Evolutionary conservation across 108 stramenopile species (phyloP).

Genomic region (Cylindrotheca fusiformis): DNA sequence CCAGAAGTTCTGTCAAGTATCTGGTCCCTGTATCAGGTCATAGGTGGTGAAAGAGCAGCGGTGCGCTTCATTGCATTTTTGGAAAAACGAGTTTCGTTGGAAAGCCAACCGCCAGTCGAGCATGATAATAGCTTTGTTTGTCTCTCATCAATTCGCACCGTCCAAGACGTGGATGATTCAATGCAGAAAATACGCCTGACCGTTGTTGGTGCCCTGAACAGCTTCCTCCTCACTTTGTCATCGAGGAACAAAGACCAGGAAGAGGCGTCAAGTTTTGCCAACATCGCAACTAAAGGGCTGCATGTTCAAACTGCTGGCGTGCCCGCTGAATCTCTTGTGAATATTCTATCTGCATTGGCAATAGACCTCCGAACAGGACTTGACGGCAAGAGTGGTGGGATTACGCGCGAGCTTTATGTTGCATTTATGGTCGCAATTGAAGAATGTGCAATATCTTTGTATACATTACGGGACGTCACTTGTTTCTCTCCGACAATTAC

Average conservation of each 20-base stretch:
- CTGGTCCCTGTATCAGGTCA: conserved; percentile 26
- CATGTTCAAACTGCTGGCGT: neutral
- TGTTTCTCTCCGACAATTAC: neutral
- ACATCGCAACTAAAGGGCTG: neutral
- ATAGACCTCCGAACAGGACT: conserved; percentile 24
- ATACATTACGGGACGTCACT: neutral
- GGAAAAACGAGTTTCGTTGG: conserved; percentile 10
- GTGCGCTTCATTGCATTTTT: conserved; percentile 14
- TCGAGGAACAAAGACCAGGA: neutral
- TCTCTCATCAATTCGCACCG: conserved; percentile 12
- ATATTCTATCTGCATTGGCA: conserved; percentile 14
- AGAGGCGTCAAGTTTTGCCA: neutral
- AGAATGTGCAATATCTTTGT: conserved; percentile 13
- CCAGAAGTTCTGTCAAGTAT: conserved; percentile 4
- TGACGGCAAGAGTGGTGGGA: conserved; percentile 30
- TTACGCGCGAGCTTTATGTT: conserved; percentile 17
- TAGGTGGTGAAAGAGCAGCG: conserved; percentile 23
- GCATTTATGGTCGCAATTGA: conserved; percentile 16
- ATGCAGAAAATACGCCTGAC: conserved; percentile 15
- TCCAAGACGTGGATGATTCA: conserved; percentile 15
- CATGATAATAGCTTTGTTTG: conserved; percentile 6
- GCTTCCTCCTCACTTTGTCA: conserved; percentile 5
- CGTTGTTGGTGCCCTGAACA: conserved; percentile 14
- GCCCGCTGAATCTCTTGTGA: conserved; percentile 4
- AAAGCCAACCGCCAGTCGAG: neutral